These are phyloP conservation scores for Mycena crocata DNA, from an alignment of 768 basidiomycete genomes.

Conservation along the genomic window DNA sequence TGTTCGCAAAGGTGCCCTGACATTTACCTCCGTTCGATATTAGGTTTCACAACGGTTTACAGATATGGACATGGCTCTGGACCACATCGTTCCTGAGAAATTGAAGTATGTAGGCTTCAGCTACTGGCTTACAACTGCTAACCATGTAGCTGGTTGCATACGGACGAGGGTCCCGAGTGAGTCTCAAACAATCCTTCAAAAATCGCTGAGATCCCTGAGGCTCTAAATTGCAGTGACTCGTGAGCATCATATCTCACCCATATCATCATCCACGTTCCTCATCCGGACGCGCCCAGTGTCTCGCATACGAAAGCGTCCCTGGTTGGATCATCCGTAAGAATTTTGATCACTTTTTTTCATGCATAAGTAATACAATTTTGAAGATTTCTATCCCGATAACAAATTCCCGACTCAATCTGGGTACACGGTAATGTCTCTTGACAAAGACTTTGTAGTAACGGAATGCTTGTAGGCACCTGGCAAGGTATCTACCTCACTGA, in stretches of 20 bases:
- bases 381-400: conserved; percentile 87
- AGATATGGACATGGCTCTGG: conserved; percentile 98
- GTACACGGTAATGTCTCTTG: conserved; percentile 89
- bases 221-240: conserved; percentile 71
- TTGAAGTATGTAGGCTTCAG: conserved; percentile 57
- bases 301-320: conserved; percentile 93
- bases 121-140: not conserved
- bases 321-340: conserved; percentile 86
- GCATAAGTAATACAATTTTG: too few species aligned
- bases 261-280: not conserved
- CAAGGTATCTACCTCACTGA: conserved; percentile 89
- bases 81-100: conserved; percentile 86
- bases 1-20: conserved; percentile 48
- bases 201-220: conserved; percentile 14
- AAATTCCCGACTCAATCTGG: conserved; percentile 79
- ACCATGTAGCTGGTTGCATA: conserved; percentile 68
- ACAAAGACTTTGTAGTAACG: not conserved
- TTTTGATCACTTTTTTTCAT: too few species aligned
- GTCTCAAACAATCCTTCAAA: conserved; percentile 37
- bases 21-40: not conserved
- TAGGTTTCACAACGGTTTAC: not conserved
- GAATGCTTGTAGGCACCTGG: not conserved
- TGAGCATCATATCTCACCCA: conserved; percentile 47
- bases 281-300: conserved; percentile 61
- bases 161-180: conserved; percentile 93